These are phyloP conservation scores for Euphorbia lathyris DNA, from an alignment of 345 rosid species.

Conservation along the genomic window DNA sequence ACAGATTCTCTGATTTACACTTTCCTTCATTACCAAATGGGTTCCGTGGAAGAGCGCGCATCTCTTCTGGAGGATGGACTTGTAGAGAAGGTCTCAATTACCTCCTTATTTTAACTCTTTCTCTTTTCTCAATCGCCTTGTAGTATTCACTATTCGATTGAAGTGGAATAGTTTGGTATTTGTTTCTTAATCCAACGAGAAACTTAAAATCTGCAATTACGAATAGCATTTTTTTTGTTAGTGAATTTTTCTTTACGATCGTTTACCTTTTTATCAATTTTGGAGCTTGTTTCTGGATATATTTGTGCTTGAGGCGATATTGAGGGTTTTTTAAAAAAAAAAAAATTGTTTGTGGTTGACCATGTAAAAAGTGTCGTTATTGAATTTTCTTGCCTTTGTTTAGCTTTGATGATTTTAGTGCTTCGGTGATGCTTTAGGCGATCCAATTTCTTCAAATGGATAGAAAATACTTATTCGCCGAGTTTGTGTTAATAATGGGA, in stretches of 20 bases:
- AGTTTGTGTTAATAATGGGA: background rate
- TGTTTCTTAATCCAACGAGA: background rate
- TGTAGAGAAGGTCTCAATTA: conserved; percentile 31
- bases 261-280: background rate
- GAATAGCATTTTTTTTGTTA: background rate
- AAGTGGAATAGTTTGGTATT: background rate
- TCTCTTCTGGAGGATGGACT: conserved; percentile 56
- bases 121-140: background rate
- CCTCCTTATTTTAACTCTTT: too few species aligned
- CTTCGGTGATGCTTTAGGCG: background rate
- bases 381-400: background rate
- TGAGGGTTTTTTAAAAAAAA: too few species aligned
- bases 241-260: background rate
- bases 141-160: background rate
- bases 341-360: background rate
- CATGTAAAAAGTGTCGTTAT: background rate
- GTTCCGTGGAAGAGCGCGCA: conserved; percentile 50
- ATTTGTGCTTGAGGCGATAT: background rate
- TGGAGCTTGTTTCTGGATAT: background rate
- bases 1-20: background rate
- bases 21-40: conserved; percentile 31
- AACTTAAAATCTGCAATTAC: background rate
- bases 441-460: background rate
- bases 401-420: background rate
- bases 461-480: background rate